Evolutionary conservation across 2,329 filamentous ascomycete genomes (phyloP).

Genomic region (Trichoderma sp.): DNA sequence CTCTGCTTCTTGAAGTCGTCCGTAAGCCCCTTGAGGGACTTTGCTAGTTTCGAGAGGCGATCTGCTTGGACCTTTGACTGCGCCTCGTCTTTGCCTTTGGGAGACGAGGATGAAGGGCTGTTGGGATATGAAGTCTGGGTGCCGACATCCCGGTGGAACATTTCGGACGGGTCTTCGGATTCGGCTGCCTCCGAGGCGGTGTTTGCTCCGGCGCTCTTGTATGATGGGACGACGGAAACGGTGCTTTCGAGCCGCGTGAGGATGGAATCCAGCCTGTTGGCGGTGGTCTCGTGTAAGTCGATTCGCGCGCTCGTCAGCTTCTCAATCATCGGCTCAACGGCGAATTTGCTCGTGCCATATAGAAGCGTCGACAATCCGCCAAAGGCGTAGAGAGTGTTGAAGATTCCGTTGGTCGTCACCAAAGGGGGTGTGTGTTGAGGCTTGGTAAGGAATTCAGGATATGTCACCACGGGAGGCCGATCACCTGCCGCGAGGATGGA

Average conservation of each 20-base stretch:
- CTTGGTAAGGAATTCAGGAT: constrained; percentile 65
- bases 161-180: constrained; percentile 65
- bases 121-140: constrained; percentile 63
- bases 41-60: constrained; percentile 42
- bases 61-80: constrained; percentile 39
- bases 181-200: constrained; percentile 41
- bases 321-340: constrained; percentile 61
- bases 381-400: constrained; percentile 58
- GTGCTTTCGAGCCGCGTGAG: constrained; percentile 51
- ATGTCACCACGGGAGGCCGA: constrained; percentile 63
- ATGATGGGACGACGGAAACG: constrained; percentile 59
- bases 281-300: constrained; percentile 50
- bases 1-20: constrained; percentile 44
- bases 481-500: constrained; percentile 32
- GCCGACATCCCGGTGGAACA: constrained; percentile 77
- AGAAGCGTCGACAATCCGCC: constrained; percentile 58
- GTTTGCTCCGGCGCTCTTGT: constrained; percentile 22
- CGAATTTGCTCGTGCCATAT: constrained; percentile 68
- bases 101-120: constrained; percentile 21
- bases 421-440: constrained; percentile 55
- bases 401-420: constrained; percentile 57
- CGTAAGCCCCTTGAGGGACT: constrained; percentile 42
- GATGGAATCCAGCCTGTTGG: constrained; percentile 44
- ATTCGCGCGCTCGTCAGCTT: constrained; percentile 49
- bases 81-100: constrained; percentile 25